Evolutionary conservation across 768 basidiomycete genomes (phyloP), one percentile per base, ranked within the genome.

Genomic region (Filobasidium floriforme): DNA sequence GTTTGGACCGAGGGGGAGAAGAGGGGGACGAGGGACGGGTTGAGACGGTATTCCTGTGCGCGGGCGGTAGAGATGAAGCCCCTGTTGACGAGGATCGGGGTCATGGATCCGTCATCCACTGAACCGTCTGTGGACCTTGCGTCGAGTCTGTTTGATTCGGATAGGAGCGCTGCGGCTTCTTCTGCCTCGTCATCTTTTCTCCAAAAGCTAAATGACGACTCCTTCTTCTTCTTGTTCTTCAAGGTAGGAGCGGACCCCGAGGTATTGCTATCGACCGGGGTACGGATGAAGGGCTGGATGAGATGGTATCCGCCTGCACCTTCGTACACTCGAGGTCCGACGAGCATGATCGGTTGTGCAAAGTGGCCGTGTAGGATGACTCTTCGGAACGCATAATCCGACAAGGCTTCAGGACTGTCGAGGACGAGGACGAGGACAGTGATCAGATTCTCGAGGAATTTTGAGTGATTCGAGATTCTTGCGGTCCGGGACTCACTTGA

Each of bases 41-140:
- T 28, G 49, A 51, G 63, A 22, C 75, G 66, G 52, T 79, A 73
- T 9, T 75, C 74, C 0, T 73, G 70, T 1, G 78, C 78, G 15
- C 78, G 66, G 7, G 72, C 72, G 22, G 68, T 82, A 49, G 83
- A 76, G 28, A 99, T 84, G 78, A 97, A 98, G 0, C 96, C 96
- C 49, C 93, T 86, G 79, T 98, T 90, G 60, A 99, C 88, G 24
- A 98, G 82, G 41, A 99, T 82, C 1, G 91, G 92, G 1, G 89
- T 85, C 54, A 57, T 57, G 7, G 15, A 14, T 24, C 54, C 54
- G 26, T 57, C 54, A 14, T 24, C 54, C 24, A 19, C 54, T 24
- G 18, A 4, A 26, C 54, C 54, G 24, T 37, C 32, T 37, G 32
- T 4, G 32, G 32, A 37, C 9, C 32, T 37, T 37, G 32, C 32